Base-by-base conservation (phyloP, 148 eudicot species). In the Rhododendron vialii region DNA sequence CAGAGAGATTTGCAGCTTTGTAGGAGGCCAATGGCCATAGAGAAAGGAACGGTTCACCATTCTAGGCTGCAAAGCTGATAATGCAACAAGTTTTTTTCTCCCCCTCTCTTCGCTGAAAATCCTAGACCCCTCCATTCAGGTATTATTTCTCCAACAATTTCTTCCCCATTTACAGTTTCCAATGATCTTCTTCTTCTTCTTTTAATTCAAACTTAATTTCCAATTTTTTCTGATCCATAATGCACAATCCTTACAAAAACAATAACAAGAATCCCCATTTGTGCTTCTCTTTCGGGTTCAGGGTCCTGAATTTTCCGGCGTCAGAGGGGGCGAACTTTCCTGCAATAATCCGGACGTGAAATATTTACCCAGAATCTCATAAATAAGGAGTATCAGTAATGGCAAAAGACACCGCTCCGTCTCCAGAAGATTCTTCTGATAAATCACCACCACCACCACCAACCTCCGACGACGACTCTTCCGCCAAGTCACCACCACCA, bases 1-100 rank as follows among this genome's bases (percentile, higher is more conserved):
- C 50, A 47, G 50, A 78, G 5, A 22, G 81, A 43, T 55, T 79
- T 8, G 86, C 90, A 51, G 55, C 35, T 84, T 90, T 86, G 85
- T 90, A 87, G 93, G 93, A 88, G 55, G 50, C 41, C 74, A 84
- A 63, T 69, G 71, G 75, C 75, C 75, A 69, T 69, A 4, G 30
- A 71, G 93, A 80, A 84, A 78, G 80, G 82, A 69, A 78, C 55
- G 79, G 78, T 73, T 80, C 76, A 76, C 75, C 67, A 78, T 77
- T 55, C 73, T 35, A 79, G 20, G 63, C 83, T 78, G 63, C 38
- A 76, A 59, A 81, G 33, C 9, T 61, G 71, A 83, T n/a, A 69
- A 83, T 71, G 77, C 57, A 55, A 78, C 88, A 48, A 79, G 22
- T 80, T 22, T 22, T 35, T 50, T 77, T 85, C 75, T 61, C 78